Conservation (phyloP, 1,284 basidiomycete genomes). For the Ganoderma lingzhi region DNA sequence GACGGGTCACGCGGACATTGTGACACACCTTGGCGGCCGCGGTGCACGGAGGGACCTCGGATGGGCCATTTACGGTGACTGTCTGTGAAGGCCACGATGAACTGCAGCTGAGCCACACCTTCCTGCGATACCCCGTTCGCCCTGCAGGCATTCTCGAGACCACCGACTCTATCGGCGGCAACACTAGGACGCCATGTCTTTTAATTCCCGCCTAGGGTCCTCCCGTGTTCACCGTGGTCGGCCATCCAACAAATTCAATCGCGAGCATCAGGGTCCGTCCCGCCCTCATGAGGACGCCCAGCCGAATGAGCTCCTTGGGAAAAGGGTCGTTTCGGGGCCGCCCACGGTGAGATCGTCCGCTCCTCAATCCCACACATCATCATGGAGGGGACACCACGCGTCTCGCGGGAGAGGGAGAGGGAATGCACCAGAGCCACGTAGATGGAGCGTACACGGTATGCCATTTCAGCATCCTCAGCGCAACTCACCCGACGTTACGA, state of each 20-base stretch:
- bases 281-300: conserved; percentile 22
- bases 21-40: too few species aligned
- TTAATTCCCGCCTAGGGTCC: conserved; percentile 20
- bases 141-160: neutral
- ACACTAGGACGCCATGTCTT: conserved; percentile 18
- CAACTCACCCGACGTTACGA: neutral
- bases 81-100: neutral
- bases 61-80: neutral
- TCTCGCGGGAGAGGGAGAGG: conserved; percentile 4
- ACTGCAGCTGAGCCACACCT: neutral
- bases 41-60: neutral
- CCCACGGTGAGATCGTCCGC: conserved; percentile 21
- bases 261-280: neutral
- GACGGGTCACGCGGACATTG: neutral
- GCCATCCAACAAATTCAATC: conserved; percentile 7
- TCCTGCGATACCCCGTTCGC: neutral
- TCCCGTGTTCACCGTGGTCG: conserved; percentile 15
- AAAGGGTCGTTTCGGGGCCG: conserved; percentile 12
- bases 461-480: neutral
- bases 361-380: conserved; percentile 13
- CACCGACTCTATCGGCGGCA: neutral
- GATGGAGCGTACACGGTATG: neutral
- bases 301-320: conserved; percentile 24
- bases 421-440: neutral
- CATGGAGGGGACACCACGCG: neutral